Evolutionary conservation across 208 protist species (phyloP).

Genomic region (Acanthamoeba culbertsoni): DNA sequence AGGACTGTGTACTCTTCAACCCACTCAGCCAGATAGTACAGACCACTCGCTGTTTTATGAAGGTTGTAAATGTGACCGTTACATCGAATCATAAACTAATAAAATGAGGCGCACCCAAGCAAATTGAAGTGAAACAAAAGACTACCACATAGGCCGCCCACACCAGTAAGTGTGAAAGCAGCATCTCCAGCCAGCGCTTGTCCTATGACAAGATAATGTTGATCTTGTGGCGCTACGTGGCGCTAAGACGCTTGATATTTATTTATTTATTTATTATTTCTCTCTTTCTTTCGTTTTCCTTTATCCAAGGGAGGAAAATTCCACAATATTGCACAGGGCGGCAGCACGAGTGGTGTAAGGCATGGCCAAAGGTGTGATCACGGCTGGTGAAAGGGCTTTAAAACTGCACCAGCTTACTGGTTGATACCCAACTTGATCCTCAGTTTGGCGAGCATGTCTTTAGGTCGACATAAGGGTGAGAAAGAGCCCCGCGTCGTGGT

Average conservation of each 20-base stretch:
- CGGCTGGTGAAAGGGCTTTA: background rate
- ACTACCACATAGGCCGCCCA: conserved; percentile 1
- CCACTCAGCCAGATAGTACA: conserved; percentile 71
- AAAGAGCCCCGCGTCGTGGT: no score
- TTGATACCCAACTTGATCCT: conserved; percentile 6
- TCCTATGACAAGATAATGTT: no score
- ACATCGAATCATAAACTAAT: background rate
- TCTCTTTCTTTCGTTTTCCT: background rate
- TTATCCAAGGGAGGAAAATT: background rate
- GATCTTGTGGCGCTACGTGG: no score
- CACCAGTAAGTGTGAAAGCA: conserved; percentile 24
- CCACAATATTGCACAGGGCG: background rate
- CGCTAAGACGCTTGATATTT: background rate
- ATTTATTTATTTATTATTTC: background rate
- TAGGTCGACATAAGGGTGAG: background rate
- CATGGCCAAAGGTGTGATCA: background rate
- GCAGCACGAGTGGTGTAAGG: background rate
- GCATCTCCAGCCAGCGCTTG: no score
- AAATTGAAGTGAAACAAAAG: conserved; percentile 9
- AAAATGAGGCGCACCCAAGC: background rate
- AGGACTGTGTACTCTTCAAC: conserved; percentile 71
- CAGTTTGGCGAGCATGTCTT: conserved; percentile 56
- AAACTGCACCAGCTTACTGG: background rate
- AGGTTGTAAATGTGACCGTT: background rate
- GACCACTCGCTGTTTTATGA: conserved; percentile 46